These are phyloP conservation scores for Mycena leptocephala DNA, from an alignment of 768 basidiomycete species.

Conservation along the genomic window DNA sequence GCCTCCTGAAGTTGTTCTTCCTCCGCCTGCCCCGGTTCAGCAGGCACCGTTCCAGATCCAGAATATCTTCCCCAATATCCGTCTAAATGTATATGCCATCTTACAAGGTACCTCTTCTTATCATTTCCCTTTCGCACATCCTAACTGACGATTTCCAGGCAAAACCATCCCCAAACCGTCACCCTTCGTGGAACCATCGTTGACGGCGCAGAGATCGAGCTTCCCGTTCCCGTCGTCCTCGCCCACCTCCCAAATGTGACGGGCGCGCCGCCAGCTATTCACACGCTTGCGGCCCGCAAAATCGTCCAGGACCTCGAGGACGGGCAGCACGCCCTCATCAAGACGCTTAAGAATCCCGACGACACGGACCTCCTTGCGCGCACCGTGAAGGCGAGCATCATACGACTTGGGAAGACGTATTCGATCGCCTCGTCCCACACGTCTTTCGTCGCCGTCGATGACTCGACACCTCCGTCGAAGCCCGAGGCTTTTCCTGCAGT, in stretches of 20 bases:
- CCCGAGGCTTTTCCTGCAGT: not conserved
- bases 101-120: conserved; percentile 21
- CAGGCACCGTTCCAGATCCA: conserved; percentile 27
- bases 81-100: conserved; percentile 30
- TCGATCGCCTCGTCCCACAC: conserved; percentile 29
- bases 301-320: conserved; percentile 38
- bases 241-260: conserved; percentile 30
- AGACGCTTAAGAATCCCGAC: conserved; percentile 16
- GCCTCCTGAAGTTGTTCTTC: conserved; percentile 15
- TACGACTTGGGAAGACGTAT: conserved; percentile 32
- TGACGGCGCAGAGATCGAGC: conserved; percentile 32
- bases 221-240: conserved; percentile 26
- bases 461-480: not conserved
- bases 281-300: conserved; percentile 32
- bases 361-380: conserved; percentile 22
- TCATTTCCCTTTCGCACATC: not conserved
- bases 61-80: conserved; percentile 28
- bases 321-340: conserved; percentile 25
- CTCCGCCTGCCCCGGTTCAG: conserved; percentile 22
- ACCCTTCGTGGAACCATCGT: conserved; percentile 25
- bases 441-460: conserved; percentile 32
- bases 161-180: conserved; percentile 34
- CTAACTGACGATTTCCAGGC: conserved; percentile 6
- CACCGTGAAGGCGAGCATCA: conserved; percentile 32
- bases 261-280: conserved; percentile 25